Evolutionary conservation across 345 rosid genomes (phyloP), one percentile per base, ranked within the genome.

Genomic region (Conringia planisiliqua): DNA sequence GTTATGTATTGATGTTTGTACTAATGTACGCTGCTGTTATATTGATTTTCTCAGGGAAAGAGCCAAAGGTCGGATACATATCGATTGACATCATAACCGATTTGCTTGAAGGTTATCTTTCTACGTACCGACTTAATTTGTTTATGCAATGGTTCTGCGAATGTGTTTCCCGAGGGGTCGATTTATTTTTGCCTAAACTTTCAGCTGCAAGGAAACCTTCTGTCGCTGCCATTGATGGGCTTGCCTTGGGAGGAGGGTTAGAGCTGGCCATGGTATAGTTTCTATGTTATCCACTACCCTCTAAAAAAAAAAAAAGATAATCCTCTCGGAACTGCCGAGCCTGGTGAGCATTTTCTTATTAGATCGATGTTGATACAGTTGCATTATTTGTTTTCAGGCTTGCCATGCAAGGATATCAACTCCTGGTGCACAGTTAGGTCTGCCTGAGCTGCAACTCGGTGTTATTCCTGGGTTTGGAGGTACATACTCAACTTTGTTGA

Each of bases 401-500:
- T 92, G 99, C 70, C 96, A 92, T 76, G 97, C 99, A 7, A 85
- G 99, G 39, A 85, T 95, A 77, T 87, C 97, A 43, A 82, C 97
- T 17, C 85, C 97, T 60, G 81, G 71, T 27, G 86, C 97, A 27
- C 96, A 85, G 62, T 81, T 95, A 52, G 97, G 97, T 68, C 84
- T 95, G 63, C 90, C 99, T 11, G 99, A 95, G 82, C 97, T 95
- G 80, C 97, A 87, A 61, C 91, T 95, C 0, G 99, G 99, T 55
- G 11, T 92, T 67, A 86, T 95, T 68, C 99, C 99, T 76, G 99
- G 99, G 33, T 90, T 92, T 85, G 99, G 99, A 83, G 99, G 98
- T 94, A 85, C 59, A 33, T 35, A 57, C 59, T 65, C 16, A 36
- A 29, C 48, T 77, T 65, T 35, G 13, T 54, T 62, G 32, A 48